These are phyloP conservation scores for Chrysanthemum seticuspe DNA, from an alignment of 129 eudicot genomes.

Conservation along the genomic window DNA sequence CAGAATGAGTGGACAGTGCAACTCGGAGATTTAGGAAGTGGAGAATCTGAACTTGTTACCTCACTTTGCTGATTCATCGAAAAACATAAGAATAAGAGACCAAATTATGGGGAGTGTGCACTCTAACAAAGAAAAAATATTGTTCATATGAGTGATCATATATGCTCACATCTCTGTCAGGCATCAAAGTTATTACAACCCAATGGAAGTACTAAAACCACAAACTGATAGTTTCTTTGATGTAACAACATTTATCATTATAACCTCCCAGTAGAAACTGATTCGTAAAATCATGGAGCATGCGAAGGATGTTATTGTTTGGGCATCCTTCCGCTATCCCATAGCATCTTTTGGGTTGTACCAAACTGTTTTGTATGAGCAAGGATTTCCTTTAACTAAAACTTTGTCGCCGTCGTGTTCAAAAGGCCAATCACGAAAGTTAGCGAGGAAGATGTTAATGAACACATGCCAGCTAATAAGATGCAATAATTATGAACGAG, in stretches of 20 bases:
- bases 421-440: constrained; percentile 11
- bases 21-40: no score
- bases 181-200: no score
- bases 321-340: constrained; percentile 68
- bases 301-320: constrained; percentile 45
- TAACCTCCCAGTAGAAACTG: constrained; percentile 84
- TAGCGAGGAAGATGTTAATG: neutral
- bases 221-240: neutral
- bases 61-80: no score
- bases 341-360: constrained; percentile 59
- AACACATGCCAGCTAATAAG: constrained; percentile 1
- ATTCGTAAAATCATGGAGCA: constrained; percentile 61
- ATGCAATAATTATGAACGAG: no score
- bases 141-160: no score
- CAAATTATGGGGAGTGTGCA: no score
- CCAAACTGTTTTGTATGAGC: constrained; percentile 54
- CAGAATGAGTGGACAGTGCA: no score
- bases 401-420: constrained; percentile 89
- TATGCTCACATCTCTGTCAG: no score
- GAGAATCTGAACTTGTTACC: no score
- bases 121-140: no score
- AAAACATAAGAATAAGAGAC: no score
- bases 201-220: neutral
- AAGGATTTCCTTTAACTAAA: constrained; percentile 75
- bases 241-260: constrained; percentile 54